Evolutionary conservation across 768 basidiomycete species (phyloP).

Genomic region (Boletellus ananas): DNA sequence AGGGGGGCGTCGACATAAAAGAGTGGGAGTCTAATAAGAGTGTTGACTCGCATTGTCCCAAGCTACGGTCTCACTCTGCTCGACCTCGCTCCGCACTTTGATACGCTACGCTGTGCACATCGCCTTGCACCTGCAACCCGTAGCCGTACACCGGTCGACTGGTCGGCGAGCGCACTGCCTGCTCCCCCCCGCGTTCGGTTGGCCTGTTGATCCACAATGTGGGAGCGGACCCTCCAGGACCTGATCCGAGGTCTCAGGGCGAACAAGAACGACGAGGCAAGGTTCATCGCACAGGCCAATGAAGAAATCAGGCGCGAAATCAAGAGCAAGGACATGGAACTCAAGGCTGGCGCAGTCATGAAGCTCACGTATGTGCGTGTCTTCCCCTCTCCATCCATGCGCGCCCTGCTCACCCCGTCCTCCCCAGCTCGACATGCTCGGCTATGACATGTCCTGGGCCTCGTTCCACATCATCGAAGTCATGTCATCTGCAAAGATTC

Average conservation of each 20-base stretch:
- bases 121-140: too few relatives aligned
- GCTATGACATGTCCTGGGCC: slow-evolving; percentile 91
- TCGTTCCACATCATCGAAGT: slow-evolving; percentile 97
- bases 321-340: slow-evolving; percentile 90
- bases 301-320: slow-evolving; percentile 92
- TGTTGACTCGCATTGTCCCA: too few relatives aligned
- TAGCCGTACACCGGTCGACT: too few relatives aligned
- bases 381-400: background rate
- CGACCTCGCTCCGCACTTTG: too few relatives aligned
- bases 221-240: slow-evolving; percentile 94
- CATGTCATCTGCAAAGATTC: slow-evolving; percentile 90
- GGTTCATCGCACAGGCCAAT: slow-evolving; percentile 90
- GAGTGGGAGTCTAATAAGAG: background rate
- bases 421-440: slow-evolving; percentile 91
- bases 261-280: slow-evolving; percentile 90
- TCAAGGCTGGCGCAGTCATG: slow-evolving; percentile 92
- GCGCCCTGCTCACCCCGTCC: slow-evolving; percentile 10
- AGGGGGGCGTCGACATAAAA: slow-evolving; percentile 40
- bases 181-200: background rate
- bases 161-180: too few relatives aligned
- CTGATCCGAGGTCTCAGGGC: slow-evolving; percentile 93
- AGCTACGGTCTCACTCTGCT: too few relatives aligned
- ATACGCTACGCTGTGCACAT: background rate
- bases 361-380: slow-evolving; percentile 93
- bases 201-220: slow-evolving; percentile 50